Evolutionary conservation across 305 asterid species (phyloP), one percentile per base, ranked within the genome.

Genomic region (Fraxinus greggii): DNA sequence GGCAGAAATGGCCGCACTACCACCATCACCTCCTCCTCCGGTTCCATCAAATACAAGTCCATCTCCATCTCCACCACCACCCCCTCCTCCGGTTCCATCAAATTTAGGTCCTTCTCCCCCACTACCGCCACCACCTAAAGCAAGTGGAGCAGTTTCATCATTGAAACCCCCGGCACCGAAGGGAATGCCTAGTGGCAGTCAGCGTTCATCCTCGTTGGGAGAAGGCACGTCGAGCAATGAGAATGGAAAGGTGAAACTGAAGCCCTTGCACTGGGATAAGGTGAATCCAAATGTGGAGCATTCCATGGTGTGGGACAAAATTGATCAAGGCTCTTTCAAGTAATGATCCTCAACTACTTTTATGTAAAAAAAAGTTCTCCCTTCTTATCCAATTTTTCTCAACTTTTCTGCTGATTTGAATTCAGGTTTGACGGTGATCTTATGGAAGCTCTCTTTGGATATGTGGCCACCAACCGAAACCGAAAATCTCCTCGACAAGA

Each of bases 251-350:
- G 96, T 90, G 86, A 95, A 93, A 63, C 79, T 96, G 38, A 94
- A 96, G 89, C 94, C 97, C 0, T 81, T 94, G 90, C 99, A 94
- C 40, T 96, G 99, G 98, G 99, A 94, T 87, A 94, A 97, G 86
- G 91, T 94, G 90, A 92, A 90, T 87, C 89, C 96, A 36, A 87
- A 91, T 82, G 90, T 86, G 28, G 89, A 90, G 78, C 97, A 94
- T 83, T 95, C 99, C 40, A 93, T 94, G 98, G 97, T 92, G 54
- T 92, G 98, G 99, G 94, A 95, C 89, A 97, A 95, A 79, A 88
- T 95, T 61, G 97, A 94, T 5, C 88, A 93, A 32, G 99, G 97
- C 81, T 97, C 99, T 19, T 93, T 95, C 96, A 93, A 88, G 99
- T 97, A 90, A 90, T 83, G n/a, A 83, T 81, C 82, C 79, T 59